Evolutionary conservation across 148 eudicot genomes (phyloP).

Genomic region (Persicaria tinctoria): DNA sequence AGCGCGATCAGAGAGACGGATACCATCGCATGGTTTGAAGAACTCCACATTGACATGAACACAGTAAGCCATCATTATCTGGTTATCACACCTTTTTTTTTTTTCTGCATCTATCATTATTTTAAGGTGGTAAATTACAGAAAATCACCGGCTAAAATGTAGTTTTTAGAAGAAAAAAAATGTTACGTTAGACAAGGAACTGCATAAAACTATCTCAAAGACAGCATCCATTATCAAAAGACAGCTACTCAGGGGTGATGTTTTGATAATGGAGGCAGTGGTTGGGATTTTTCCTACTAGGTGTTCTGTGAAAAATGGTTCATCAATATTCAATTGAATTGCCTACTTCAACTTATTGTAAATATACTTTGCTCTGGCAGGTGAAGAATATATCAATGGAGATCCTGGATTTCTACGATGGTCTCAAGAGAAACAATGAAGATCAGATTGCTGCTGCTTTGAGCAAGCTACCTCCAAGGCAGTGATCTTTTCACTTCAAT

Average conservation of each 20-base stretch:
- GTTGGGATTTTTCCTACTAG: background rate
- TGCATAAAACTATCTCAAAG: background rate
- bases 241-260: background rate
- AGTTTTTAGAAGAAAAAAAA: background rate
- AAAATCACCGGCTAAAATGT: background rate
- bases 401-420: slow-evolving; percentile 83
- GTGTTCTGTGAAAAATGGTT: no score
- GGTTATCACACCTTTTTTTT: background rate
- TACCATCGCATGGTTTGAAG: slow-evolving; percentile 93
- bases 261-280: background rate
- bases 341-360: background rate
- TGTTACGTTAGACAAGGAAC: no score
- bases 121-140: background rate
- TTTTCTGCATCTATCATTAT: background rate
- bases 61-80: slow-evolving; percentile 38
- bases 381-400: slow-evolving; percentile 97
- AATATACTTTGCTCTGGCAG: slow-evolving; percentile 26
- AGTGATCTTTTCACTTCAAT: background rate
- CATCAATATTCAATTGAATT: no score
- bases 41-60: slow-evolving; percentile 95
- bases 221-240: background rate
- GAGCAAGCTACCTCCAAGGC: slow-evolving; percentile 42
- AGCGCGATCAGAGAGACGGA: slow-evolving; percentile 89
- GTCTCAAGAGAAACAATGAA: slow-evolving; percentile 59
- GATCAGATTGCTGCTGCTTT: slow-evolving; percentile 57